Conservation (phyloP, 305 asterid genomes). For the Rubia peregrina region DNA sequence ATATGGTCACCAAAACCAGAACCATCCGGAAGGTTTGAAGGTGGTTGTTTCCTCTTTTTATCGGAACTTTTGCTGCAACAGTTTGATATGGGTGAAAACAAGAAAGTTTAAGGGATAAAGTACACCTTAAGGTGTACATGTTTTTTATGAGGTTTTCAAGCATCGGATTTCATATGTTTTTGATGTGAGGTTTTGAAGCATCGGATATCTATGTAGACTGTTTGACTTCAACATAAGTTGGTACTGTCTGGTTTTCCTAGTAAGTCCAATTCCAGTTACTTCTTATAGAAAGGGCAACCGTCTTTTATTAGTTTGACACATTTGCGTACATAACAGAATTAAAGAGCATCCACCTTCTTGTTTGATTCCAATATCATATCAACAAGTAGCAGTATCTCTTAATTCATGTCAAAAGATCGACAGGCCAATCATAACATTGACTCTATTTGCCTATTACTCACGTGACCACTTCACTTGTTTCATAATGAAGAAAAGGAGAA, state of each 20-base stretch:
- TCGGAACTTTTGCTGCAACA: conserved; percentile 45
- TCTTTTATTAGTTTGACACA: neutral
- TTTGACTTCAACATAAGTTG: neutral
- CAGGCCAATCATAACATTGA: neutral
- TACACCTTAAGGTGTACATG: neutral
- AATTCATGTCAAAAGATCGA: neutral
- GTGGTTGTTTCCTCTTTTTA: conserved; percentile 71
- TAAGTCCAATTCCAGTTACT: neutral
- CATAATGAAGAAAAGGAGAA: neutral
- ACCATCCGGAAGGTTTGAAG: conserved; percentile 88
- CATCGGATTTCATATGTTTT: neutral
- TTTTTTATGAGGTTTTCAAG: neutral
- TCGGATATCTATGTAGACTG: neutral
- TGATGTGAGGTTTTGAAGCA: neutral
- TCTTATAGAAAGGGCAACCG: neutral
- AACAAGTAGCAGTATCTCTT: neutral
- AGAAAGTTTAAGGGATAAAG: neutral
- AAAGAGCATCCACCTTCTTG: conserved; percentile 4
- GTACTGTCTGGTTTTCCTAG: neutral
- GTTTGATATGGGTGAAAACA: neutral
- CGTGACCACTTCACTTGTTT: neutral
- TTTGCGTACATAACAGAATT: neutral
- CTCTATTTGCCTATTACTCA: neutral
- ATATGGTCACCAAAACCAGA: conserved; percentile 95
- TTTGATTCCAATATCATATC: neutral